A percentile compares a stretch with the other conserved stretches of the same genome.
phyloP scores from a whole-genome alignment of 116 monocot species.

The Thalassia testudinum region DNA sequence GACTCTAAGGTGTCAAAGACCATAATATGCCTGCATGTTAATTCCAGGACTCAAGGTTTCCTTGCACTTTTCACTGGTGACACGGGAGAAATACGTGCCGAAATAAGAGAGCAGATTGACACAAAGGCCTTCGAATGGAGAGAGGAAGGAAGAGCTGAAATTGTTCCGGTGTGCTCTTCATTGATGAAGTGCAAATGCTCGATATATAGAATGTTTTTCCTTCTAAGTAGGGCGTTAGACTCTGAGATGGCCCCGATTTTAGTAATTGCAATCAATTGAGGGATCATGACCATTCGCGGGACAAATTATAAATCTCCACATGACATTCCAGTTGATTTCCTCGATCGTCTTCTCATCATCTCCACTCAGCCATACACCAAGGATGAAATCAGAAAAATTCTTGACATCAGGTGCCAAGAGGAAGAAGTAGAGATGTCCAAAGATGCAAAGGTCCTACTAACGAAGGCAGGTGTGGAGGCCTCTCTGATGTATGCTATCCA shows the following conservation, averaged over 20 bases:
- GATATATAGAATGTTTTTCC: slow-evolving; percentile 50
- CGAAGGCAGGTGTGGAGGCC: slow-evolving; percentile 30
- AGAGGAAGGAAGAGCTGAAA: slow-evolving; percentile 42
- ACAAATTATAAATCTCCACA: slow-evolving; percentile 37
- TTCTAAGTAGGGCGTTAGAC: slow-evolving; percentile 31
- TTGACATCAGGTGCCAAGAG: slow-evolving; percentile 35
- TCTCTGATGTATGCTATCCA: slow-evolving; percentile 38
- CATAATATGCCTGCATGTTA: too few species aligned
- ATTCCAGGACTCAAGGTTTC: slow-evolving; percentile 39
- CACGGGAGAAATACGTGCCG: slow-evolving; percentile 38
- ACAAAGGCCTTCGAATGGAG: slow-evolving; percentile 39
- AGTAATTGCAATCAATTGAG: slow-evolving; percentile 34
- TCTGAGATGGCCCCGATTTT: slow-evolving; percentile 41
- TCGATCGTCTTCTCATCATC: slow-evolving; percentile 44
- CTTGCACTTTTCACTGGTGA: slow-evolving; percentile 46
- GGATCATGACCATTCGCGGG: slow-evolving; percentile 40
- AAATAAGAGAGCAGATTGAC: slow-evolving; percentile 41
- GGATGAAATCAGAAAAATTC: slow-evolving; percentile 34
- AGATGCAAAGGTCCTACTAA: slow-evolving; percentile 25
- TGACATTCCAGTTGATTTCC: slow-evolving; percentile 40
- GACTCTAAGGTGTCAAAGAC: too few species aligned
- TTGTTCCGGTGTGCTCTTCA: slow-evolving; percentile 42
- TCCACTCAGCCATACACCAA: slow-evolving; percentile 30
- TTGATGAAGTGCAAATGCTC: slow-evolving; percentile 48
- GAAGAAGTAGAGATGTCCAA: slow-evolving; percentile 40